Conservation (phyloP, 441 rosid genomes). For the Viola pubescens region DNA sequence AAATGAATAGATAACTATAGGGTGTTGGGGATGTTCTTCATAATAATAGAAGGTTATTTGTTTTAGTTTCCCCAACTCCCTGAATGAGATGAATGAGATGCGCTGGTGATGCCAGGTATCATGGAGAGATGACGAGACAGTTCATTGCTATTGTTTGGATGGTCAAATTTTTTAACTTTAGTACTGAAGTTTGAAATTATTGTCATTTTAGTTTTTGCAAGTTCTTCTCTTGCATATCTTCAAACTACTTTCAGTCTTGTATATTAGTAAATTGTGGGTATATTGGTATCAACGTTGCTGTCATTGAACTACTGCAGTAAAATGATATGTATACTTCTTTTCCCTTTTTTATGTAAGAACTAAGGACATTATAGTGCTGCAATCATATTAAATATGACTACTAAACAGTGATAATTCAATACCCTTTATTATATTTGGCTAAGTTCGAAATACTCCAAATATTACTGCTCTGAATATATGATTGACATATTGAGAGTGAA, state of each 20-base stretch:
- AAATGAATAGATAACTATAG: background rate
- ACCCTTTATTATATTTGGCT: background rate
- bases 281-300: background rate
- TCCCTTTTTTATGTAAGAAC: background rate
- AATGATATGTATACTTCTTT: background rate
- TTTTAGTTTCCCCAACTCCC: background rate
- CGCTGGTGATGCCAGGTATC: background rate
- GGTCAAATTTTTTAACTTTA: constrained; percentile 1
- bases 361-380: no score
- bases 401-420: no score
- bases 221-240: background rate
- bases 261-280: background rate
- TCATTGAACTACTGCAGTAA: background rate
- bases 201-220: background rate
- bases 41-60: background rate
- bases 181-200: background rate
- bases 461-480: no score
- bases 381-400: no score
- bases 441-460: no score
- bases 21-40: background rate
- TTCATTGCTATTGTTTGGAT: background rate
- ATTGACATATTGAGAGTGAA: no score
- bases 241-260: background rate
- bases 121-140: background rate
- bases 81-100: background rate